Conservation (phyloP, 148 eudicot species). For the Rhododendron ferrugineum region DNA sequence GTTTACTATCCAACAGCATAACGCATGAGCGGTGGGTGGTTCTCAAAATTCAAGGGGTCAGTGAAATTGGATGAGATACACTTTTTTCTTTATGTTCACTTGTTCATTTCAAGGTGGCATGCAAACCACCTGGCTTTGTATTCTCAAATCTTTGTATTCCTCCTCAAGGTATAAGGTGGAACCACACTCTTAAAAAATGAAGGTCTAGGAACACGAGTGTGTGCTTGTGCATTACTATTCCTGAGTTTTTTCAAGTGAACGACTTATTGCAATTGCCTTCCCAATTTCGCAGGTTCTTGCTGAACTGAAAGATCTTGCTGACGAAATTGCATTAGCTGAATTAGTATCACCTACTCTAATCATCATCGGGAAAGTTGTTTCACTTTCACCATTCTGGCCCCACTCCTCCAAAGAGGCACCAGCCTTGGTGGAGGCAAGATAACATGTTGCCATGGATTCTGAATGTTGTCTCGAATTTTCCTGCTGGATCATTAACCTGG, state of each 20-base stretch:
- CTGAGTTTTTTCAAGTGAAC: not conserved
- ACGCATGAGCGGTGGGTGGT: not conserved
- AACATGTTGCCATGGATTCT: conserved; percentile 1
- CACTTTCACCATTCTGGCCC: conserved; percentile 89
- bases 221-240: not conserved
- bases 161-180: not conserved
- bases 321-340: conserved; percentile 41
- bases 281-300: conserved; percentile 59
- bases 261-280: not conserved
- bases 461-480: conserved; percentile 6
- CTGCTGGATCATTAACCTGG: not conserved
- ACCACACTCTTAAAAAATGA: no score
- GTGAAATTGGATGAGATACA: not conserved
- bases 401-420: conserved; percentile 26
- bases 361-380: conserved; percentile 89
- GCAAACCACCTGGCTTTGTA: not conserved
- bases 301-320: conserved; percentile 69
- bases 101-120: not conserved
- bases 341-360: conserved; percentile 82
- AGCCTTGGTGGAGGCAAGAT: conserved; percentile 23
- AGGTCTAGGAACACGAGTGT: not conserved
- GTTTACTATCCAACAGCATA: not conserved
- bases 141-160: not conserved
- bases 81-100: not conserved
- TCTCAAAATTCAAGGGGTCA: not conserved